These are phyloP conservation scores for Penicillium frequentans DNA, from an alignment of 2,329 filamentous ascomycete species.

Conservation along the genomic window DNA sequence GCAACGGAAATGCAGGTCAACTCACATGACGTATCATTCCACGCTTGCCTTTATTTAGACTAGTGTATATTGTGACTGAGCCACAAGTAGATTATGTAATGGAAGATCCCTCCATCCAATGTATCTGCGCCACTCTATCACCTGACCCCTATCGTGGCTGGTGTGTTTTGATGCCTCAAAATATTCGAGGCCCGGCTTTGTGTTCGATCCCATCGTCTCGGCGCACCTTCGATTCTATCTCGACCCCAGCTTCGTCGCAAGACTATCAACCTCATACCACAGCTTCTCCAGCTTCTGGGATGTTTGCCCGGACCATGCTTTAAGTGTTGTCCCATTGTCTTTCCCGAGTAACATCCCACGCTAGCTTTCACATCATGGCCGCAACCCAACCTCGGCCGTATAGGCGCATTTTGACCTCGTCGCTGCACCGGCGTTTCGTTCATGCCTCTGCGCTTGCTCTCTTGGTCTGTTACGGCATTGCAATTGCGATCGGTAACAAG, in stretches of 20 bases:
- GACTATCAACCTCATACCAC: neutral
- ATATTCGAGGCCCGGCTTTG: conserved; percentile 21
- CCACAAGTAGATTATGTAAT: neutral
- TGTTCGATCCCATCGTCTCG: conserved; percentile 11
- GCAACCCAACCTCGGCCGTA: conserved; percentile 54
- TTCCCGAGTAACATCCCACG: conserved; percentile 25
- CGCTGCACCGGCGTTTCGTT: conserved; percentile 82
- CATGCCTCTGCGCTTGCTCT: conserved; percentile 71
- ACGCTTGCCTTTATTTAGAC: conserved; percentile 11
- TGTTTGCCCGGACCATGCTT: conserved; percentile 23
- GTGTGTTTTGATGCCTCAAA: conserved; percentile 39
- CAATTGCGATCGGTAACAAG: conserved; percentile 69
- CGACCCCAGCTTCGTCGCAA: conserved; percentile 5
- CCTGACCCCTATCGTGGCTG: conserved; percentile 27
- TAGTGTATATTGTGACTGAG: conserved; percentile 11
- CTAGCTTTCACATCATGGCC: conserved; percentile 36
- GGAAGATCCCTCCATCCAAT: neutral
- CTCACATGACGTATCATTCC: conserved; percentile 30
- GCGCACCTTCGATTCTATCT: conserved; percentile 7
- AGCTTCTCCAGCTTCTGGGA: conserved; percentile 13
- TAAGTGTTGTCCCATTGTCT: conserved; percentile 20
- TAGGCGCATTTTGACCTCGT: conserved; percentile 87
- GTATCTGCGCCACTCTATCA: conserved; percentile 15
- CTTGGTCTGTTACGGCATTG: conserved; percentile 69
- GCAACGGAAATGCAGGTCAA: conserved; percentile 24